Conservation (phyloP, 257 asterid species). For the Rubia yunnanensis region DNA sequence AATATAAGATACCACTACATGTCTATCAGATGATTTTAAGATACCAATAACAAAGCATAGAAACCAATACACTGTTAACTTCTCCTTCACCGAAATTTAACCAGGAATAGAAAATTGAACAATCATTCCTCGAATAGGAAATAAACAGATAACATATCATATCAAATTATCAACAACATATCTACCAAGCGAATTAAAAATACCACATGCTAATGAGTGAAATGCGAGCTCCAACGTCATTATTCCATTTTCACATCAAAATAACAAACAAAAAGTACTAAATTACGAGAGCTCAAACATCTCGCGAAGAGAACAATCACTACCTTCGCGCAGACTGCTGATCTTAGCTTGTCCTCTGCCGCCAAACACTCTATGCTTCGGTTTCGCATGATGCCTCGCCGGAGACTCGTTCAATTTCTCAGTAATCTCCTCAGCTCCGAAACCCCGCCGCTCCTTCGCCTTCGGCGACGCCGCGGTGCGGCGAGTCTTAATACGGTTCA, state of each 20-base stretch:
- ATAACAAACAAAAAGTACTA: background rate
- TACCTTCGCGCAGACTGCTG: constrained; percentile 61
- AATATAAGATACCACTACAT: background rate
- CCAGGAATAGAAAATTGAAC: background rate
- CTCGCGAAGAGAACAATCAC: background rate
- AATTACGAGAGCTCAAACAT: background rate
- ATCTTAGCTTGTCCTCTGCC: constrained; percentile 36
- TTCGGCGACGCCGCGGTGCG: constrained; percentile 18
- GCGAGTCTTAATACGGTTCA: constrained; percentile 89
- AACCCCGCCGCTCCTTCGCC: constrained; percentile 29
- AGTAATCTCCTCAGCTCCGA: constrained; percentile 33
- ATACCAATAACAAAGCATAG: constrained; percentile 1
- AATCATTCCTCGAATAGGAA: background rate
- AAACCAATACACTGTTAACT: background rate
- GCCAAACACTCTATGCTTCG: constrained; percentile 31
- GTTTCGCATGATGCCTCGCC: constrained; percentile 38
- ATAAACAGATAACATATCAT: background rate
- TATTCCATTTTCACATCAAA: background rate
- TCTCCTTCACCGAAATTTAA: background rate
- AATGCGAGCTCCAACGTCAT: background rate
- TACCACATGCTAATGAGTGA: background rate
- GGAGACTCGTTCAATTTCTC: constrained; percentile 51
- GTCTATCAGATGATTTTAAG: background rate
- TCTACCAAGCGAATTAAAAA: background rate
- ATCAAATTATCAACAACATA: background rate